Evolutionary conservation across 805 yeast genomes (phyloP), one percentile per base, ranked within the genome.

Genomic region (Saccharomycopsis synnaedendra): DNA sequence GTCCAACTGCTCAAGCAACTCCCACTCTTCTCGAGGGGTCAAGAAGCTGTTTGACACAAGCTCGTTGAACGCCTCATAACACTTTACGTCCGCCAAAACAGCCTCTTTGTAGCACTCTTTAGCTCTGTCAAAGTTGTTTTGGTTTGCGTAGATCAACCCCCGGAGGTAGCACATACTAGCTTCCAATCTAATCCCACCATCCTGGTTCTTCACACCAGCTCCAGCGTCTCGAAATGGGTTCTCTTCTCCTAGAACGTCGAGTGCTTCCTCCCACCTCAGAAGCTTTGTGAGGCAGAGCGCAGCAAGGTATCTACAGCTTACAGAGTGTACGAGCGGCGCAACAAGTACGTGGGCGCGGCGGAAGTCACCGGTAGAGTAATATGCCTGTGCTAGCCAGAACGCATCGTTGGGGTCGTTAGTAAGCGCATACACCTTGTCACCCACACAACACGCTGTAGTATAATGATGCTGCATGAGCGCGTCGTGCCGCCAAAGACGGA

Each of bases 341-440:
- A 90, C 69, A 39, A 89, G 63, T 53, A 80, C 80, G 45, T 87
- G 75, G 1, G 95, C 96, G 34, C 96, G 70, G 39, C 81, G 72
- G 62, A 78, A 88, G 58, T 84, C 77, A 7, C 90, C 90, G 48
- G 77, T 78, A 48, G 79, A 69, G 62, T 78, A 86, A 61, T 83
- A 80, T 4, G 85, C 95, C 65, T 90, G 96, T 0, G 96, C 96
- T 32, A 90, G 70, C 96, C 97, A 89, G 63, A 87, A 90, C 7
- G 96, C 96, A 61, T 90, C 97, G 58, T 82, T 85, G 9, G 96
- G 84, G 59, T 89, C 96, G 50, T 74, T 72, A 0, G 97, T 88
- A 51, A 93, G 66, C 1, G 88, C 76, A 39, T 86, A 71, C 5
- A 93, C 85, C 57, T 89, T 90, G 65, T 93, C 96, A 10, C 96